Base-by-base conservation (phyloP, 2,329 filamentous ascomycete genomes). In the Lachnellula subtilissima region DNA sequence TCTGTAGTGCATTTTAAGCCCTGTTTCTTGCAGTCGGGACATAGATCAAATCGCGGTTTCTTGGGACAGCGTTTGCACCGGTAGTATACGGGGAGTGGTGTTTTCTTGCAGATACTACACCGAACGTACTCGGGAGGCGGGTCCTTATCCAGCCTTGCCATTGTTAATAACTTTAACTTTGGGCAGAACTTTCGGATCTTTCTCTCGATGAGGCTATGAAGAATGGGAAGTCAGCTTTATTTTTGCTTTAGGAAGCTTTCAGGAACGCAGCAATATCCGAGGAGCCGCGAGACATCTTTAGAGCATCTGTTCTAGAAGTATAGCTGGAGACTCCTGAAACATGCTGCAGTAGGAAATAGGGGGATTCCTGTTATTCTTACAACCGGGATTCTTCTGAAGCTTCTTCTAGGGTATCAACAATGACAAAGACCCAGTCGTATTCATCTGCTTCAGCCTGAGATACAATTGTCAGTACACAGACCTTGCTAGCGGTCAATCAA, bases 321-420 rank as follows among this genome's bases (percentile, higher is more conserved):
- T 32, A 32, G 28, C 9, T 11, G 3, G 28, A 32, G 11, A 32
- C 28, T 32, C 9, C 28, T 9, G 3, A 32, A 9, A 9, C 9
- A 32, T 32, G 28, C 28, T 32, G 28, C 9, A 32, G 3, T 32
- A 11, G 28, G 9, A 32, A 32, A 12, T 32, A 11, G 12, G 11
- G 28, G 28, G 9, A 4, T 32, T 9, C 9, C 28, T 4, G 28
- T 32, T 9, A 9, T 32, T 12, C 28, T 32, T 32, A 32, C 28
- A 23, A 14, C 9, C 55, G 54, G 7, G 54, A 50, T 4, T 57
- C 57, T 3, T 52, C 35, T 8, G 53, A 48, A 11, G 53, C 52
- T 40, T 64, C 60, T 22, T 62, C 61, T 7, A 65, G 42, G 2
- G 47, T 58, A 53, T 64, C 60, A 17, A 62, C 49, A 12, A 65